phyloP scores from a whole-genome alignment of 805 yeast species.

The Saccharomycopsis sp. region DNA sequence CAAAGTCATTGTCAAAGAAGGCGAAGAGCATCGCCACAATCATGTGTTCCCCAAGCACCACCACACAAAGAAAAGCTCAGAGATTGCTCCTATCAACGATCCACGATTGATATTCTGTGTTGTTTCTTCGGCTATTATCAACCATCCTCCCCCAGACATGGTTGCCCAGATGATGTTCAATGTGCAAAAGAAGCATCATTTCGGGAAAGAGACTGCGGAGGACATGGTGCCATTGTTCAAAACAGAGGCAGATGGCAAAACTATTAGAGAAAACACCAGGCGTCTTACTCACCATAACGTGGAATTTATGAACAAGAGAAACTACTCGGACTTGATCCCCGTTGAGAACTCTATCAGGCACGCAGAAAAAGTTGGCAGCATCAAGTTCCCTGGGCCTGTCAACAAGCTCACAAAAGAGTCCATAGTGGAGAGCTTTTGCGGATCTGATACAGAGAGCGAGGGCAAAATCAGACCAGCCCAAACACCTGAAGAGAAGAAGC shows the following conservation, averaged over 20 bases:
- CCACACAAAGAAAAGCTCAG: slow-evolving; percentile 25
- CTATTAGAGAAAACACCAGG: slow-evolving; percentile 26
- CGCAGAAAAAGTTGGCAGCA: slow-evolving; percentile 24
- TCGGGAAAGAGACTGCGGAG: slow-evolving; percentile 58
- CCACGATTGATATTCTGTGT: slow-evolving; percentile 73
- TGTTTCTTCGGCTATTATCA: slow-evolving; percentile 82
- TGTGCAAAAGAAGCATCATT: slow-evolving; percentile 60
- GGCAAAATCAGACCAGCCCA: not conserved
- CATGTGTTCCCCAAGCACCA: slow-evolving; percentile 25
- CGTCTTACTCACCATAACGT: slow-evolving; percentile 30
- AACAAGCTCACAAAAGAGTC: slow-evolving; percentile 13
- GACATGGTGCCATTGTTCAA: slow-evolving; percentile 70
- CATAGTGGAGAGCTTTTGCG: not conserved
- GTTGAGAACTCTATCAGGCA: slow-evolving; percentile 30
- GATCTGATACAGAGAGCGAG: no score
- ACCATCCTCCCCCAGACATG: slow-evolving; percentile 84
- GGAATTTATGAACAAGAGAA: slow-evolving; percentile 53
- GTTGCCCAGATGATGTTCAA: slow-evolving; percentile 68
- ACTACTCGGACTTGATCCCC: slow-evolving; percentile 64
- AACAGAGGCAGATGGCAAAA: slow-evolving; percentile 41
- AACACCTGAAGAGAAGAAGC: slow-evolving; percentile 15
- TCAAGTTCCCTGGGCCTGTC: slow-evolving; percentile 37
- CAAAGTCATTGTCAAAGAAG: not conserved
- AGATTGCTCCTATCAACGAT: slow-evolving; percentile 41
- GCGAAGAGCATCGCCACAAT: slow-evolving; percentile 29